Percentiles rank a stretch among this genome's conserved stretches.
Conservation (phyloP, 805 yeast species). For the Teunomyces funiuensis region DNA sequence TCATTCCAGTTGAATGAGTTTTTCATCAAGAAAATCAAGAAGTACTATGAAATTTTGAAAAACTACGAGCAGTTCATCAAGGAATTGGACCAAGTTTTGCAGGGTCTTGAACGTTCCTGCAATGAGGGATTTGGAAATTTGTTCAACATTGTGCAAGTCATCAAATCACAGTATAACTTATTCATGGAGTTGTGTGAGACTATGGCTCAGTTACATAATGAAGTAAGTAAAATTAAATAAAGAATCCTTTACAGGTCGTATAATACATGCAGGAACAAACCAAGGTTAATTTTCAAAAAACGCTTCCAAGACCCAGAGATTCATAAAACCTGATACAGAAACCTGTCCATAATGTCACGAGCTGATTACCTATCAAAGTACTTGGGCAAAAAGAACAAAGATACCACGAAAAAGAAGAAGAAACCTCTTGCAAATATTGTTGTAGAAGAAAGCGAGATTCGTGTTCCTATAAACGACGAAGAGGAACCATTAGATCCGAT, state of each 20-base stretch:
- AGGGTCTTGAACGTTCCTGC: slow-evolving; percentile 40
- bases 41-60: slow-evolving; percentile 46
- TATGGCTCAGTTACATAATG: slow-evolving; percentile 64
- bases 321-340: background rate
- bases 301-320: too few species aligned
- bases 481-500: background rate
- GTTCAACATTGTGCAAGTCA: slow-evolving; percentile 54
- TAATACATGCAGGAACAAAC: background rate
- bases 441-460: slow-evolving; percentile 17
- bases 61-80: slow-evolving; percentile 64
- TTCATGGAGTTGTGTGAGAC: slow-evolving; percentile 76
- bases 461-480: background rate
- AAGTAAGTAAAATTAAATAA: slow-evolving; percentile 20
- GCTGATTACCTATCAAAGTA: slow-evolving; percentile 2
- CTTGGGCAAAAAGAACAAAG: background rate
- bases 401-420: slow-evolving; percentile 1
- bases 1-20: slow-evolving; percentile 55
- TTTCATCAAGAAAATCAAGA: slow-evolving; percentile 51
- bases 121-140: slow-evolving; percentile 42
- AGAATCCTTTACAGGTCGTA: background rate
- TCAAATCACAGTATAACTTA: slow-evolving; percentile 64
- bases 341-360: slow-evolving; percentile 1
- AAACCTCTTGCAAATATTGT: background rate
- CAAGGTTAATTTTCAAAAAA: too few species aligned
- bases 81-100: slow-evolving; percentile 56